Evolutionary conservation across 2,329 filamentous ascomycete genomes (phyloP).

Genomic region (Aureobasidium subglaciale): DNA sequence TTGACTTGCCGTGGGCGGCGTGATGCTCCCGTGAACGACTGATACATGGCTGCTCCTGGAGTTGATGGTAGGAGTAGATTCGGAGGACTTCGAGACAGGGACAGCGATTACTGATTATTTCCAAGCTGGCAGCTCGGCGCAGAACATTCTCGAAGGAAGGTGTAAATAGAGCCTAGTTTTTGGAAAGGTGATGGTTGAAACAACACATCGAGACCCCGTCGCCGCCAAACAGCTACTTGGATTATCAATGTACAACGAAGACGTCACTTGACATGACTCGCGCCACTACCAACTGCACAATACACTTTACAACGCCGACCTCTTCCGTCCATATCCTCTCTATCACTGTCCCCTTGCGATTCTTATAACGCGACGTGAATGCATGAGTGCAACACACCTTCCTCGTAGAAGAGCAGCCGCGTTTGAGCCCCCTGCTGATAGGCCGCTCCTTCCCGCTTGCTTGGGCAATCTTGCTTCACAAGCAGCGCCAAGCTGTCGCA

Average conservation of each 20-base stretch:
- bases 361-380: too few species aligned
- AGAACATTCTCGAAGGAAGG: not conserved
- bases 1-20: slow-evolving; percentile 87
- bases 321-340: not conserved
- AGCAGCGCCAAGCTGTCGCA: not conserved
- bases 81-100: too few species aligned
- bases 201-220: not conserved
- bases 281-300: too few species aligned
- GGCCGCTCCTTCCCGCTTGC: not conserved
- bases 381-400: not conserved
- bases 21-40: slow-evolving; percentile 82
- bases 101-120: not conserved
- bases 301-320: not conserved
- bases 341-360: not conserved
- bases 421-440: not conserved
- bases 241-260: slow-evolving; percentile 11
- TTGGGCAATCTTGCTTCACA: not conserved
- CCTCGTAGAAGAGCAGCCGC: not conserved
- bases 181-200: not conserved
- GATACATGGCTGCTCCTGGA: slow-evolving; percentile 66
- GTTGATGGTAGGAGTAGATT: too few species aligned
- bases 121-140: not conserved
- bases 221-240: not conserved
- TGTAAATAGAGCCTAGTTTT: not conserved
- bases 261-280: slow-evolving; percentile 9